Evolutionary conservation across 1,139 yeast species (phyloP), one percentile per base, ranked within the genome.

Genomic region (Pneumocystis oryctolagi): DNA sequence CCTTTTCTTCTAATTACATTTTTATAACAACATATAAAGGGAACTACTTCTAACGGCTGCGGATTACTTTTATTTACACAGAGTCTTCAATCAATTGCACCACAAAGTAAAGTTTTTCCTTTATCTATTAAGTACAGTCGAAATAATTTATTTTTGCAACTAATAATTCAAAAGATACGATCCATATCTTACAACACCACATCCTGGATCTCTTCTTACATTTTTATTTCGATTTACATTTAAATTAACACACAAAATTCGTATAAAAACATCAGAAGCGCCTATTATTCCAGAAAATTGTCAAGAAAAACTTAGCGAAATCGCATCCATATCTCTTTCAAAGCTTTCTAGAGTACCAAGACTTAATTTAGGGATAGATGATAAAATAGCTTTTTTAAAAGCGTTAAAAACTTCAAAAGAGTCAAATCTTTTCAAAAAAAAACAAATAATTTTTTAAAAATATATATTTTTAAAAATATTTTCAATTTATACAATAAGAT

Each of bases 1-100:
- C 16, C 12, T 47, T 47, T 9, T 12, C 12, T 12, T 47, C 14
- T 47, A 12, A 12, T 12, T 47, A 14, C 30, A 61, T 16, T 61
- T 61, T 18, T 37, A 61, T 28, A 35, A 60, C 6, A 57, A 61
- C 18, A 61, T 35, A 59, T 61, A 31, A 62, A 63, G 58, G 55
- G 58, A 25, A 63, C 64, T 18, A 57, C 64, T 6, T 56, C 64
- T 28, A 63, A 63, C 30, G 62, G 62, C 28, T 47, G 61, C 16
- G 64, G 64, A 8, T 58, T 63, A 9, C 55, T 63, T 32, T 61
- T 61, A n/a, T 63, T 63, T 32, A 20, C 58, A n/a, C 64, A 62
- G 4, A 58, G 61, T 53, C 55, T 47, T 47, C 31, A 47, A 25
- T 47, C 55, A 9, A 5, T 9, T 47, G 31, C 55, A 47, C 55